A percentile compares a stretch with the other conserved stretches of the same genome.
Evolutionary conservation across 1,284 basidiomycete genomes (phyloP).

Genomic region (Naganishia sp.): DNA sequence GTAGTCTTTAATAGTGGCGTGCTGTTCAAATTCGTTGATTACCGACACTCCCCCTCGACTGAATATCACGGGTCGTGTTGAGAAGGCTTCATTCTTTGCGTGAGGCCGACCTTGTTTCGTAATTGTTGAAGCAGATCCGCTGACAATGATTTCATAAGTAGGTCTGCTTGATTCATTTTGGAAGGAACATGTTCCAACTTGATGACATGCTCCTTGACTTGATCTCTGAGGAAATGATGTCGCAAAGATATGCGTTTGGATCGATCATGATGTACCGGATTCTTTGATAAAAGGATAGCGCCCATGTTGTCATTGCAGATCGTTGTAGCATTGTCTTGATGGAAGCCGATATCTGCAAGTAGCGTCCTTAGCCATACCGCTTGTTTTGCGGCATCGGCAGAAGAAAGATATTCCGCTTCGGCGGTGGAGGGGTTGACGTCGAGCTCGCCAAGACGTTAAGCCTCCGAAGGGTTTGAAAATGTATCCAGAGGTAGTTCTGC

Average conservation of each 20-base stretch:
- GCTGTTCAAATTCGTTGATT: neutral
- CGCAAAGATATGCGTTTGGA: slow-evolving; percentile 57
- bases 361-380: slow-evolving; percentile 27
- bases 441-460: slow-evolving; percentile 36
- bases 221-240: slow-evolving; percentile 55
- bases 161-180: slow-evolving; percentile 8
- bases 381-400: slow-evolving; percentile 32
- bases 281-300: neutral
- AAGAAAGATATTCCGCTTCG: slow-evolving; percentile 37
- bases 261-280: neutral
- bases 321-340: neutral
- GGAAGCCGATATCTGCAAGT: slow-evolving; percentile 52
- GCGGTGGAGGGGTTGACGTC: slow-evolving; percentile 37
- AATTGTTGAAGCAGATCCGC: neutral
- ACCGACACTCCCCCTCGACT: slow-evolving; percentile 11
- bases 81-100: neutral
- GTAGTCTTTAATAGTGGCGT: too few relatives aligned
- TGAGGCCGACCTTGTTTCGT: neutral
- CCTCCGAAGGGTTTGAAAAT: slow-evolving; percentile 37
- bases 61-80: neutral
- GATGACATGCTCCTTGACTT: slow-evolving; percentile 34
- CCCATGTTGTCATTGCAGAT: slow-evolving; percentile 25
- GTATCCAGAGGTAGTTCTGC: slow-evolving; percentile 41
- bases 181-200: neutral
- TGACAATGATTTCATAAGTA: slow-evolving; percentile 8